phyloP scores from a whole-genome alignment of 345 rosid species.

The Hirschfeldia incana region DNA sequence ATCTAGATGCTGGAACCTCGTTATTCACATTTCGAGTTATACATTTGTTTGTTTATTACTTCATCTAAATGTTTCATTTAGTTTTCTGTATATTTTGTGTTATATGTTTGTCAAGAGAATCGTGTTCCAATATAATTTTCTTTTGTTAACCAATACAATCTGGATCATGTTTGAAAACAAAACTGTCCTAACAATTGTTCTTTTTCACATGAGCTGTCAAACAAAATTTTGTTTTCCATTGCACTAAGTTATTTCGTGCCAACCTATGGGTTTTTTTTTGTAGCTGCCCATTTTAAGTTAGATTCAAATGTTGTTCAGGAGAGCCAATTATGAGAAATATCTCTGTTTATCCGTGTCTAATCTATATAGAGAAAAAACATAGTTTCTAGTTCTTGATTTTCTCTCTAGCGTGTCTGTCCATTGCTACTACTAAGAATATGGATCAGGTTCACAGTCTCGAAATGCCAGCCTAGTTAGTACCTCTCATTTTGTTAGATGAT shows the following conservation, averaged over 20 bases:
- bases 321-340: too few relatives aligned
- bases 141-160: background rate
- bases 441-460: too few relatives aligned
- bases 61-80: background rate
- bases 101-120: background rate
- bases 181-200: background rate
- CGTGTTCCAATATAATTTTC: background rate
- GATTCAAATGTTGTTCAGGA: too few relatives aligned
- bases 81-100: background rate
- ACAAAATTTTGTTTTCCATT: too few relatives aligned
- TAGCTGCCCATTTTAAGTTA: too few relatives aligned
- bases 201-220: background rate
- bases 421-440: too few relatives aligned
- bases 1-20: slow-evolving; percentile 2
- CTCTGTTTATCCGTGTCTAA: too few relatives aligned
- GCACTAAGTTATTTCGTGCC: too few relatives aligned
- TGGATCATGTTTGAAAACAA: background rate
- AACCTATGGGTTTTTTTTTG: too few relatives aligned
- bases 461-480: background rate
- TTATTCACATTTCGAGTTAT: background rate
- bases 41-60: background rate
- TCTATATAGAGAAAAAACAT: too few relatives aligned
- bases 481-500: background rate
- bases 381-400: too few relatives aligned
- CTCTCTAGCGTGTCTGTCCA: too few relatives aligned